A percentile compares a stretch with the other conserved stretches of the same genome.
These are phyloP conservation scores for Tetrapisispora iriomotensis DNA, from an alignment of 805 yeast species.

Conservation along the genomic window DNA sequence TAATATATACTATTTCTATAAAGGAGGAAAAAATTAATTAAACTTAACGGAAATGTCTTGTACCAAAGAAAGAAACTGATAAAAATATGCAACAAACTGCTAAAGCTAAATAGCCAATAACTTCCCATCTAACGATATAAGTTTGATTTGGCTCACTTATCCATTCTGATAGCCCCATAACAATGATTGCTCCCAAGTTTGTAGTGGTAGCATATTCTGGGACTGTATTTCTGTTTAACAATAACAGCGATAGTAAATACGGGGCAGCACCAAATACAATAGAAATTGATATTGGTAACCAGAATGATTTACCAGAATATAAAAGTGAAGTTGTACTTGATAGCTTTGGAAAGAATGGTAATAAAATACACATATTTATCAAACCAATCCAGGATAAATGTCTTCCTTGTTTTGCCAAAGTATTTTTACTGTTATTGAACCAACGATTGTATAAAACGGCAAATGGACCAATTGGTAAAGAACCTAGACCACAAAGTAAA, in stretches of 20 bases:
- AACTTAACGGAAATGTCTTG: slow-evolving; percentile 6
- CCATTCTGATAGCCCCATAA: slow-evolving; percentile 25
- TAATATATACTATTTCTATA: no score
- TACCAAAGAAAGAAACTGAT: slow-evolving; percentile 12
- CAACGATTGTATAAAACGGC: slow-evolving; percentile 25
- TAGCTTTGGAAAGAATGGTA: slow-evolving; percentile 18
- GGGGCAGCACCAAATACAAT: slow-evolving; percentile 22
- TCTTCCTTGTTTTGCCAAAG: slow-evolving; percentile 11
- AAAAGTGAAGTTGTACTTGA: slow-evolving; percentile 5
- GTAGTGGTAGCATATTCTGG: slow-evolving; percentile 24
- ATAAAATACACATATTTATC: slow-evolving; percentile 13
- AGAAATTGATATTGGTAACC: slow-evolving; percentile 12
- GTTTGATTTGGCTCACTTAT: slow-evolving; percentile 21
- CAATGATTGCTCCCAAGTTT: slow-evolving; percentile 20
- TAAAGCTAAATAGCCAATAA: slow-evolving; percentile 22
- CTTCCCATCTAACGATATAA: slow-evolving; percentile 27
- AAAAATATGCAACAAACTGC: slow-evolving; percentile 19
- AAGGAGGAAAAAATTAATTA: no score
- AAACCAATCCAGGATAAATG: slow-evolving; percentile 16
- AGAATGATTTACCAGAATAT: slow-evolving; percentile 11
- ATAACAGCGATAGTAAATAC: slow-evolving; percentile 16
- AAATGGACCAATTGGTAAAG: slow-evolving; percentile 26
- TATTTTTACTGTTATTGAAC: slow-evolving; percentile 10
- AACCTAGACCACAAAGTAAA: slow-evolving; percentile 26
- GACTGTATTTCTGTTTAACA: slow-evolving; percentile 16